Evolutionary conservation across 768 basidiomycete species (phyloP).

Genomic region (Phaeotremella fagi): DNA sequence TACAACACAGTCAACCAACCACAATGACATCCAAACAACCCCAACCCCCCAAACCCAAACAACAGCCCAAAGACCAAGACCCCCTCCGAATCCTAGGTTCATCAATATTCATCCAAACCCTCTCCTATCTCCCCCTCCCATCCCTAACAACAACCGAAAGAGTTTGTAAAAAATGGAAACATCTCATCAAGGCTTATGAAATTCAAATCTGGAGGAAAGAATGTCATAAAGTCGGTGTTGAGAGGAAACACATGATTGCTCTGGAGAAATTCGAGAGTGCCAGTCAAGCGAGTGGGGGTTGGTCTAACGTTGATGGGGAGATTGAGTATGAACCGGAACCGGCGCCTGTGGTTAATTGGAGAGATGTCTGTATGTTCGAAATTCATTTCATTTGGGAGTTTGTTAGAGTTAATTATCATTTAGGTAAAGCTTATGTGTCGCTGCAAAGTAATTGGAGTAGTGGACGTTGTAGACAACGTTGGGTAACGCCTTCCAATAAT

Average conservation of each 20-base stretch:
- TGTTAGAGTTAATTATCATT: background rate
- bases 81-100: constrained; percentile 23
- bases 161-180: constrained; percentile 19
- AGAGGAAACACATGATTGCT: background rate
- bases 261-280: constrained; percentile 5
- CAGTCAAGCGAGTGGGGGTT: background rate
- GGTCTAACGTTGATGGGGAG: background rate
- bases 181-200: background rate
- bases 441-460: constrained; percentile 22
- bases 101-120: constrained; percentile 25
- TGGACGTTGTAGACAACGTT: constrained; percentile 19
- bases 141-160: constrained; percentile 5
- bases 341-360: background rate
- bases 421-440: constrained; percentile 8
- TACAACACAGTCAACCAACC: no score
- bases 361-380: background rate
- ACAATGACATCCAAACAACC: no score
- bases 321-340: background rate
- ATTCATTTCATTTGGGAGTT: background rate
- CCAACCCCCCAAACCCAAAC: no score
- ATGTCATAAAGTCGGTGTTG: constrained; percentile 7
- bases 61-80: constrained; percentile 2
- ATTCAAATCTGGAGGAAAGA: constrained; percentile 13
- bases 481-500: constrained; percentile 17
- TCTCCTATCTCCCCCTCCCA: constrained; percentile 13